Conservation (phyloP, 2,329 filamentous ascomycete genomes). For the Pestalotiopsis sp. region DNA sequence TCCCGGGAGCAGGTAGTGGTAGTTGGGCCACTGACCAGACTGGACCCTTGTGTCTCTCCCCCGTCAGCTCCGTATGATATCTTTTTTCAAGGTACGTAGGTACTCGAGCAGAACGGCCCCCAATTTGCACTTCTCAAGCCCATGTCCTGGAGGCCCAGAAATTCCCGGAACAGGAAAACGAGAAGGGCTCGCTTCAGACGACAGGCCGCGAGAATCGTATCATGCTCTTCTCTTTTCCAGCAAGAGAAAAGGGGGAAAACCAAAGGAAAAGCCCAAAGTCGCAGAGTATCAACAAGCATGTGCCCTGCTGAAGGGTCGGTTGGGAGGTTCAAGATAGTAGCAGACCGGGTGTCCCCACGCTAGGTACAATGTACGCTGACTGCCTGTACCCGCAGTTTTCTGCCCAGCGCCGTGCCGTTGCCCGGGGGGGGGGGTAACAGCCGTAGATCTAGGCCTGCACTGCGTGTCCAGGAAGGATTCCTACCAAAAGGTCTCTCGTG, state of each 20-base stretch:
- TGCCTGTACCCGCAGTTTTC: background rate
- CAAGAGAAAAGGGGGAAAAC: background rate
- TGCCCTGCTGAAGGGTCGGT: background rate
- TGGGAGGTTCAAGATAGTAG: background rate
- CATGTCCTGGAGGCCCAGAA: background rate
- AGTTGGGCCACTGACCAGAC: background rate
- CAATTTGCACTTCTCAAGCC: background rate
- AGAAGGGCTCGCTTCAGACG: background rate
- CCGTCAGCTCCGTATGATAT: background rate
- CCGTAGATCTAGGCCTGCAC: background rate
- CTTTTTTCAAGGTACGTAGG: background rate
- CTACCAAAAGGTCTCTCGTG: background rate
- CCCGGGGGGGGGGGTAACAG: background rate
- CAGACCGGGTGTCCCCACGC: background rate
- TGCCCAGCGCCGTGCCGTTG: background rate
- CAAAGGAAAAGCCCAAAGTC: background rate
- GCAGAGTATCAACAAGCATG: background rate
- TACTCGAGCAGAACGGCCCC: background rate
- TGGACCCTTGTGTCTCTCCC: background rate
- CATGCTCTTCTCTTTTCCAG: background rate
- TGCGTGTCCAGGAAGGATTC: too few species aligned
- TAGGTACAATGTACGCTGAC: background rate
- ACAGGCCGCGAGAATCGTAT: background rate
- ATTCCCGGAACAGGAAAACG: background rate
- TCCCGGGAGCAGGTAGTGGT: background rate